Evolutionary conservation across 2,329 filamentous ascomycete genomes (phyloP), one percentile per base, ranked within the genome.

Genomic region (Paracoccidioides lutzii): DNA sequence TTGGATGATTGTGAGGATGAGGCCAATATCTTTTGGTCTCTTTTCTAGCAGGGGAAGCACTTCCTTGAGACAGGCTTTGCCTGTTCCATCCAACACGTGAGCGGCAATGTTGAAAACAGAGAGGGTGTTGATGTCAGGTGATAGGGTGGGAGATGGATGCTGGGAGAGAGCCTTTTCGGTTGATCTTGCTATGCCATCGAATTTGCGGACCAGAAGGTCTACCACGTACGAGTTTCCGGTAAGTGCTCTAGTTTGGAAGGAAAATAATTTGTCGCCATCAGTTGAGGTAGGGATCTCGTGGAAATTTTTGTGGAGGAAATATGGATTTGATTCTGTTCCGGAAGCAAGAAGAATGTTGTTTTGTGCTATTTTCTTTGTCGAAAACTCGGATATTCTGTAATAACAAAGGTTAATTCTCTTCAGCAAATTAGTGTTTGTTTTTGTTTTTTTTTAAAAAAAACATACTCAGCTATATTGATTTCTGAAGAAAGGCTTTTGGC

Each of bases 1-100:
- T 68, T 96, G 90, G 8, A 91, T 78, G 55, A 89, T 80, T 8
- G 88, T 90, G 42, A 96, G 75, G 30, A 88, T 73, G 3, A 96
- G 76, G 1, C 90, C 91, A 28, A 95, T 75, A 66, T 96, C 89
- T 58, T 81, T 81, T 0, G 90, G 88, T 35, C 88, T 78, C 65
- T 82, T 84, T 63, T 88, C 84, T 5, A 91, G 74, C 10, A 90
- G 69, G 0, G 81, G 80, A 3, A 88, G 71, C 32, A 94, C 80
- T 40, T 81, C 76, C 66, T 84, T 87, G 38, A 95, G 72, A 4
- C 84, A 82, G 48, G 81, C 78, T 63, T 85, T 85, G 46, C 82
- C 84, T 8, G 78, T 77, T 60, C 77, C 71, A 40, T 81, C 80
- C 49, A 82, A 78, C 6, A 84, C 80, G 62, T 84, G 80, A 10